A percentile compares a stretch with the other conserved stretches of the same genome.
Conservation (phyloP, 1,284 basidiomycete species). For the Malassezia slooffiae region DNA sequence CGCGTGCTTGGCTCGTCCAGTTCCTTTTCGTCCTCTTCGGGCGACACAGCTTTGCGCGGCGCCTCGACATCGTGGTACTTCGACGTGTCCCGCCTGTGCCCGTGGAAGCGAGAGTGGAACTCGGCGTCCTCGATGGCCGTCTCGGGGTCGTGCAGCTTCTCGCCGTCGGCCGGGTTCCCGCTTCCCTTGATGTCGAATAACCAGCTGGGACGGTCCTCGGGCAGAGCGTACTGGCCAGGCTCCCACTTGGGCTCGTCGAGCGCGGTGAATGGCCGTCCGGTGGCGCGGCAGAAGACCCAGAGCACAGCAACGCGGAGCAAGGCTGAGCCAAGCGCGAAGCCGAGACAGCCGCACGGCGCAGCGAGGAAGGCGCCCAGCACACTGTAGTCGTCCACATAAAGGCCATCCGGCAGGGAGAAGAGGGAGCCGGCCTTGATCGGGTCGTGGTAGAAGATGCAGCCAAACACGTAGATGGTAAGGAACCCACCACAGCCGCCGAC, state of each 20-base stretch:
- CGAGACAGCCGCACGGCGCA: conserved; percentile 38
- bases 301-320: conserved; percentile 16
- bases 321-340: conserved; percentile 27
- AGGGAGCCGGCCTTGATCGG: conserved; percentile 30
- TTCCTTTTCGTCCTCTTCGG: too few relatives aligned
- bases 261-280: conserved; percentile 21
- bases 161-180: conserved; percentile 31
- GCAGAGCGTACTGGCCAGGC: conserved; percentile 23
- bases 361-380: conserved; percentile 45
- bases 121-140: background rate
- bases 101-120: too few relatives aligned
- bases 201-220: conserved; percentile 29
- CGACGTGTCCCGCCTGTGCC: too few relatives aligned
- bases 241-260: conserved; percentile 27
- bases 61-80: too few relatives aligned
- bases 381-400: conserved; percentile 40
- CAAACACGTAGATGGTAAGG: conserved; percentile 45
- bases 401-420: conserved; percentile 36
- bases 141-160: conserved; percentile 16
- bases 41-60: too few relatives aligned
- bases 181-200: conserved; percentile 23
- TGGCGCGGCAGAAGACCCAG: conserved; percentile 21
- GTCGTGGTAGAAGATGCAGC: conserved; percentile 36
- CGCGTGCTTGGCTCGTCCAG: too few relatives aligned
- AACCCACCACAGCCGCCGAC: conserved; percentile 45